phyloP scores from a whole-genome alignment of 1,284 basidiomycete genomes.

The Ustilago curta region DNA sequence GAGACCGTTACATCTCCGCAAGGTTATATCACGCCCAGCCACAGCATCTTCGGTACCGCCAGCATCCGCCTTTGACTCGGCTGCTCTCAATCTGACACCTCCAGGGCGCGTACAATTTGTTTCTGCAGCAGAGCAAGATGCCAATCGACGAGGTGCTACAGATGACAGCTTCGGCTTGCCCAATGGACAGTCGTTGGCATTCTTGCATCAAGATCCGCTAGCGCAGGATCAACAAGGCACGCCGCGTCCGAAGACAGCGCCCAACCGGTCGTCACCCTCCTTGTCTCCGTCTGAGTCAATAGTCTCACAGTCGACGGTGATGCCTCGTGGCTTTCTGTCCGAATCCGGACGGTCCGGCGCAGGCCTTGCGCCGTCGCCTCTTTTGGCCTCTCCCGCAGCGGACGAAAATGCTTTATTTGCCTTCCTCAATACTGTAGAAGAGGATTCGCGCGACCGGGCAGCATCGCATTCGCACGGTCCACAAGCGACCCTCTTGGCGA shows the following conservation, averaged over 20 bases:
- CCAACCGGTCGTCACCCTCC: constrained; percentile 28
- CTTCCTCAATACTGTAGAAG: constrained; percentile 42
- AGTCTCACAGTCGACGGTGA: constrained; percentile 23
- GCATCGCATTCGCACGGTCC: not conserved
- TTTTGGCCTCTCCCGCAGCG: not conserved
- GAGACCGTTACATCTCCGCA: constrained; percentile 1
- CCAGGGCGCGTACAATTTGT: not conserved
- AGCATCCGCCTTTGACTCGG: not conserved
- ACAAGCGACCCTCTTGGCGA: not conserved
- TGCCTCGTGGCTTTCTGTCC: constrained; percentile 10
- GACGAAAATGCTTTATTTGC: constrained; percentile 40
- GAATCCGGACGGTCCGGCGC: not conserved
- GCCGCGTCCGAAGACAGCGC: constrained; percentile 43
- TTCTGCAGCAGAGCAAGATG: not conserved
- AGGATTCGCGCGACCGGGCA: constrained; percentile 34
- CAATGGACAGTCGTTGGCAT: not conserved
- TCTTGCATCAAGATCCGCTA: constrained; percentile 7
- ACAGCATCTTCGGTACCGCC: constrained; percentile 24
- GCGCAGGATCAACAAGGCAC: constrained; percentile 10
- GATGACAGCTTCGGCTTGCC: not conserved
- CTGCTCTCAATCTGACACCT: not conserved
- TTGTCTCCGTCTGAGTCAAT: constrained; percentile 27
- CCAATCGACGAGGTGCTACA: constrained; percentile 6
- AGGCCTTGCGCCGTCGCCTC: not conserved
- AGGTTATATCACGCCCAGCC: constrained; percentile 12